Evolutionary conservation across 331 rosid species (phyloP), one percentile per base, ranked within the genome.

Genomic region (Quercus lobata): DNA sequence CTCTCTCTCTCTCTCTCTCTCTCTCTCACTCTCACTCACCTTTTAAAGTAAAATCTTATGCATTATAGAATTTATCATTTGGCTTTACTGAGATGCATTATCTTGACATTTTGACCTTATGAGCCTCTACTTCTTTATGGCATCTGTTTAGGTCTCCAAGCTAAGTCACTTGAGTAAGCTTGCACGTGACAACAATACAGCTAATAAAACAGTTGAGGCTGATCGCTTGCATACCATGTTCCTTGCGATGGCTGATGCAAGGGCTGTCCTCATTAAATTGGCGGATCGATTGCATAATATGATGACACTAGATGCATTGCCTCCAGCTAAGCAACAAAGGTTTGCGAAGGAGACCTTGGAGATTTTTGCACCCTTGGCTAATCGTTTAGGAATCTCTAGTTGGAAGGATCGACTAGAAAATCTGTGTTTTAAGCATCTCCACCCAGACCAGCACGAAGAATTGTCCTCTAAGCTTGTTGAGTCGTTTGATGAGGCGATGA

Each of bases 261-360:
- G 97, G 86, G 97, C 97, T 60, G 99, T 96, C 57, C 98, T 96
- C 46, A 88, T 96, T 29, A 96, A 96, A 86, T 84, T 93, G 91
- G 98, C 98, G 0, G 98, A 96, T 83, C 94, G 98, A 24, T 78
- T 96, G 29, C 98, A 93, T 88, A 96, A 91, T 80, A 96, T 96
- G 99, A 86, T 86, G 90, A 96, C 99, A 3, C 86, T 96, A 10
- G 99, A 93, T 80, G 98, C 97, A 71, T 82, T 96, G 69, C 90
- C 97, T 18, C 83, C 73, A 70, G 79, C 85, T n/a, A 96, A 96
- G 85, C 98, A 83, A 78, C 92, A 88, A 82, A 88, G 98, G 81
- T 91, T 96, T 83, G 99, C 99, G 17, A 96, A 93, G 88, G 99
- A 96, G 76, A 96, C 99, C 41, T 81, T 91, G 87, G 99, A 96